Evolutionary conservation across 805 yeast species (phyloP).

Genomic region (Tetrapisispora pingtungensis): DNA sequence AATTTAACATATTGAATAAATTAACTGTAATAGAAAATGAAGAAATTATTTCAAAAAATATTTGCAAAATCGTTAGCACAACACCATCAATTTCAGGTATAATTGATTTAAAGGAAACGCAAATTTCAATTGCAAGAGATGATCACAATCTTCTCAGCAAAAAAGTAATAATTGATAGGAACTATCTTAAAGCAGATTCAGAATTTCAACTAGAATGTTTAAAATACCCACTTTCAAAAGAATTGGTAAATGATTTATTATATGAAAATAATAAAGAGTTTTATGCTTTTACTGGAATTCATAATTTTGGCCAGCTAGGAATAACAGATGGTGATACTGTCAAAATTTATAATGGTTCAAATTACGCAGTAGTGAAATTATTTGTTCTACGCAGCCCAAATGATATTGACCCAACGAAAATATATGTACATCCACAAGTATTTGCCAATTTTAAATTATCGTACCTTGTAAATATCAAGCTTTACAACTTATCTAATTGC

Average conservation of each 20-base stretch:
- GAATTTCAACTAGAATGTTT: constrained; percentile 7
- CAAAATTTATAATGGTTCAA: constrained; percentile 3
- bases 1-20: constrained; percentile 10
- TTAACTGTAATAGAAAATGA: constrained; percentile 12
- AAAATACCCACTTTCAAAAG: constrained; percentile 8
- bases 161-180: not conserved
- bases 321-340: constrained; percentile 19
- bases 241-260: constrained; percentile 8
- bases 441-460: constrained; percentile 11
- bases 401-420: constrained; percentile 4
- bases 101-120: constrained; percentile 13
- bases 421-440: constrained; percentile 22
- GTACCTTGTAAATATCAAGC: constrained; percentile 5
- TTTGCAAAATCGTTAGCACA: constrained; percentile 16
- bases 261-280: constrained; percentile 15
- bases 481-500: constrained; percentile 1
- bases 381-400: constrained; percentile 21
- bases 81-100: constrained; percentile 14
- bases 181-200: not conserved
- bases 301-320: constrained; percentile 12
- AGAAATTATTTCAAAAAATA: constrained; percentile 8
- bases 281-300: constrained; percentile 17
- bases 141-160: not conserved
- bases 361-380: constrained; percentile 9
- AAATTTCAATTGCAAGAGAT: constrained; percentile 15